A percentile compares a stretch with the other conserved stretches of the same genome.
These are phyloP conservation scores for Pichia terricola DNA, from an alignment of 1,139 yeast genomes.

Conservation along the genomic window DNA sequence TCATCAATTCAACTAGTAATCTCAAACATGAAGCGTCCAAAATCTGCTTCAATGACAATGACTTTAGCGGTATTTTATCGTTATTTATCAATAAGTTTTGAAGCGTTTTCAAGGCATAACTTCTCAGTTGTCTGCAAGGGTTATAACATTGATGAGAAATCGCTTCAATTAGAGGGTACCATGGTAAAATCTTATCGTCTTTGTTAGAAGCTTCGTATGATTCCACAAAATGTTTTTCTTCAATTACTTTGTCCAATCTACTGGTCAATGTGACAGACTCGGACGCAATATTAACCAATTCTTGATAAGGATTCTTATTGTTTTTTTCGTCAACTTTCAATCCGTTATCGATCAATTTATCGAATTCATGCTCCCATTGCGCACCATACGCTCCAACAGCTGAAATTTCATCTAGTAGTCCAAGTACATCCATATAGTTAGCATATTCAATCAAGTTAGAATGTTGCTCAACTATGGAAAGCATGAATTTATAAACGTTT, in stretches of 20 bases:
- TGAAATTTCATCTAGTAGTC: conserved; percentile 70
- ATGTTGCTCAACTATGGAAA: conserved; percentile 32
- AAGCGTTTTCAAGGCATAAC: conserved; percentile 50
- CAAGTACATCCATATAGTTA: conserved; percentile 58
- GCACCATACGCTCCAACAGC: conserved; percentile 78
- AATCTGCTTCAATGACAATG: conserved; percentile 41
- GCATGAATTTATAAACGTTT: conserved; percentile 41
- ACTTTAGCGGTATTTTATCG: conserved; percentile 22
- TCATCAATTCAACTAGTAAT: conserved; percentile 53
- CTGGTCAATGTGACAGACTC: conserved; percentile 55
- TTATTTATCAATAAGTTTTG: conserved; percentile 34
- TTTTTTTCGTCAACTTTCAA: conserved; percentile 34
- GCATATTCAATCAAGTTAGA: conserved; percentile 33
- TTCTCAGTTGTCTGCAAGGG: conserved; percentile 71
- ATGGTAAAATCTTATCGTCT: conserved; percentile 14
- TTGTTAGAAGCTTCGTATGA: conserved; percentile 22
- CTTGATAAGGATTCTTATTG: conserved; percentile 40
- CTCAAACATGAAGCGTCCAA: conserved; percentile 74
- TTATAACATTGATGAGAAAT: conserved; percentile 83
- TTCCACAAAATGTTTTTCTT: conserved; percentile 20
- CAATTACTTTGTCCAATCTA: conserved; percentile 31
- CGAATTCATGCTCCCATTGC: conserved; percentile 60
- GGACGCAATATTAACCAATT: conserved; percentile 48
- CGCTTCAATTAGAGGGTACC: conserved; percentile 63
- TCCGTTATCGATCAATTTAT: conserved; percentile 32